Evolutionary conservation across 140 eudicot genomes (phyloP).

Genomic region (Anethum foeniculum): DNA sequence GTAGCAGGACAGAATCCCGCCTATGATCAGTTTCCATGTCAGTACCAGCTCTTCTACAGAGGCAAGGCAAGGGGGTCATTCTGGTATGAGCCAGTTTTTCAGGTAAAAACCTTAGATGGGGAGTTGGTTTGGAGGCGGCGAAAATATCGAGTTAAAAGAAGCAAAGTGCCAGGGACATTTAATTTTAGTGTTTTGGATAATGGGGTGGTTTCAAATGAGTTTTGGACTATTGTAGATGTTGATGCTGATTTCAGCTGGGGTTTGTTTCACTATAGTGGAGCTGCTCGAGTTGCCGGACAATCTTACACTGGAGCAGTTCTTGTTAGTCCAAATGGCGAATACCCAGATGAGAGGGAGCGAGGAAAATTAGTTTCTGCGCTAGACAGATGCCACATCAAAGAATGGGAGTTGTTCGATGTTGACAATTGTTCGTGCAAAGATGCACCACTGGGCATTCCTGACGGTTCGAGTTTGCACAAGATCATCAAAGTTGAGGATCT

Average conservation of each 20-base stretch:
- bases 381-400: slow-evolving; percentile 57
- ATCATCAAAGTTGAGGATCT: slow-evolving; percentile 18
- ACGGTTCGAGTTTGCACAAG: slow-evolving; percentile 63
- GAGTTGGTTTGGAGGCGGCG: slow-evolving; percentile 80
- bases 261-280: slow-evolving; percentile 92
- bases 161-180: slow-evolving; percentile 63
- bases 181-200: slow-evolving; percentile 85
- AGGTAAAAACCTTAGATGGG: slow-evolving; percentile 71
- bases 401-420: slow-evolving; percentile 85
- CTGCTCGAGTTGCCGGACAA: slow-evolving; percentile 94
- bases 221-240: slow-evolving; percentile 89
- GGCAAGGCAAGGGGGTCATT: slow-evolving; percentile 92
- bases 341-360: slow-evolving; percentile 42
- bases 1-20: slow-evolving; percentile 96
- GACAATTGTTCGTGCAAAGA: slow-evolving; percentile 61
- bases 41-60: slow-evolving; percentile 86
- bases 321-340: slow-evolving; percentile 64
- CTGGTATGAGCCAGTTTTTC: slow-evolving; percentile 98
- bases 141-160: slow-evolving; percentile 82
- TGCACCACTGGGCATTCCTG: slow-evolving; percentile 76
- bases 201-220: slow-evolving; percentile 90
- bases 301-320: slow-evolving; percentile 86
- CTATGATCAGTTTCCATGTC: slow-evolving; percentile 96
- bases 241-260: slow-evolving; percentile 85
- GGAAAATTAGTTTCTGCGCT: slow-evolving; percentile 45